Evolutionary conservation across 1,284 basidiomycete species (phyloP).

Genomic region (Peniophora sp.): DNA sequence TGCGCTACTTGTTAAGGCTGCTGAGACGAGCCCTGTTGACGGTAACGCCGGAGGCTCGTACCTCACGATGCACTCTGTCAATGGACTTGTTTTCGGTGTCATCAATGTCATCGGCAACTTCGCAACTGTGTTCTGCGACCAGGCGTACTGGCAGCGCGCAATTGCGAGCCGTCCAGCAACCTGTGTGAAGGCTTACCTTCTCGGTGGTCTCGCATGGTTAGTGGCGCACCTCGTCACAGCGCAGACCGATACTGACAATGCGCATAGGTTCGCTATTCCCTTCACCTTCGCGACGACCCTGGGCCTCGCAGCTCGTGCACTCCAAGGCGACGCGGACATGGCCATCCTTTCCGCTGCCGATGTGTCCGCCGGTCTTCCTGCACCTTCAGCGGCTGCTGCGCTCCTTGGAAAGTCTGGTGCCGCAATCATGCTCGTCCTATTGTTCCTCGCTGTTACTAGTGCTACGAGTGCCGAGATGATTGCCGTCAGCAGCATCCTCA

Average conservation of each 20-base stretch:
- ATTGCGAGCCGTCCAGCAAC: constrained; percentile 79
- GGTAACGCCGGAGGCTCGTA: constrained; percentile 60
- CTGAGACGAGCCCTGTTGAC: constrained; percentile 34
- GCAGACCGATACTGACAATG: background rate
- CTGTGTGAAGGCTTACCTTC: constrained; percentile 84
- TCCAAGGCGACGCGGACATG: constrained; percentile 69
- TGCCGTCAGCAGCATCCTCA: constrained; percentile 74
- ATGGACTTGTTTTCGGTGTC: constrained; percentile 83
- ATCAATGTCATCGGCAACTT: constrained; percentile 85
- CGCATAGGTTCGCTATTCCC: constrained; percentile 68
- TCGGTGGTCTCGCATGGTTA: constrained; percentile 84
- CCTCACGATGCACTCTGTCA: constrained; percentile 73
- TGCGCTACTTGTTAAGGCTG: constrained; percentile 36
- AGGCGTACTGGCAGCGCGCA: constrained; percentile 75
- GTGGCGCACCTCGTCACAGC: constrained; percentile 9
- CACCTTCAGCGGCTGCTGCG: constrained; percentile 72
- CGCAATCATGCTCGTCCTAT: constrained; percentile 57
- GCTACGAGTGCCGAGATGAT: constrained; percentile 87
- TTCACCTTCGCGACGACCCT: constrained; percentile 77
- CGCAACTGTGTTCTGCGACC: constrained; percentile 72
- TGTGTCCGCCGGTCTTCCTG: constrained; percentile 80
- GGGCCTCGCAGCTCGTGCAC: constrained; percentile 75
- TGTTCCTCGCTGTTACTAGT: constrained; percentile 82
- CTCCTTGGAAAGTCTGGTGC: constrained; percentile 75
- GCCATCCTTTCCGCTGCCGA: constrained; percentile 48